Evolutionary conservation across 129 eudicot species (phyloP), one percentile per base, ranked within the genome.

Genomic region (Calendula officinalis): DNA sequence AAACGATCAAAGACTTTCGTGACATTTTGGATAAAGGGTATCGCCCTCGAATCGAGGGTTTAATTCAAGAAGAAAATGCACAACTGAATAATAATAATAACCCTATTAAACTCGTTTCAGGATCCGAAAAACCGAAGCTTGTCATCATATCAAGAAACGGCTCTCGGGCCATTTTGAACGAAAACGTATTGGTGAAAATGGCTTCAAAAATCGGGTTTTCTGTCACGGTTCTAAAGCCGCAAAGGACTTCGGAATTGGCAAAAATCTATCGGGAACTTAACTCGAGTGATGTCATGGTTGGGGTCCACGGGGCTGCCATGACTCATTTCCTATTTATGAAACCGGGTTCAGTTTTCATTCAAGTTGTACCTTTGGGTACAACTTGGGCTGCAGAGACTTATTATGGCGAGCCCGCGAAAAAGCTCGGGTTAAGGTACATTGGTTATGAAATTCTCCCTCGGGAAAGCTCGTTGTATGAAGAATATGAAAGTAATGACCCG

Each of bases 221-320:
- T 3, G 96, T 92, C 32, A 85, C 80, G 12, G 81, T 92, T 10
- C 12, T 88, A 30, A 79, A 66, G 74, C 99, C 99, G 0, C 60
- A 56, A 1, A 64, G 82, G 43, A 88, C 95, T 5, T 54, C 91
- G 0, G 99, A 92, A 60, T 70, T 92, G 8, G 99, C 99, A 0
- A 89, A 78, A 59, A 77, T 83, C 48, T 92, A 85, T 30, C 74
- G 89, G 7, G 82, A 66, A 7, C 82, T 92, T 3, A 88, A 88
- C 79, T 85, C 99, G 34, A 88, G 99, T 51, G 92, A 92, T 73
- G 99, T 88, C 41, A 72, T 88, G 89, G 56, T 88, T 22, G 99
- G 99, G n/a, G 96, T 88, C 42, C 99, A 92, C 9, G 99, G 99
- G 32, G 99, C 99, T 5, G 99, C 99, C 38, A 85, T 92, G 99